Conservation (phyloP, 139 green algal genomes). For the Tetradesmus lagerheimii region DNA sequence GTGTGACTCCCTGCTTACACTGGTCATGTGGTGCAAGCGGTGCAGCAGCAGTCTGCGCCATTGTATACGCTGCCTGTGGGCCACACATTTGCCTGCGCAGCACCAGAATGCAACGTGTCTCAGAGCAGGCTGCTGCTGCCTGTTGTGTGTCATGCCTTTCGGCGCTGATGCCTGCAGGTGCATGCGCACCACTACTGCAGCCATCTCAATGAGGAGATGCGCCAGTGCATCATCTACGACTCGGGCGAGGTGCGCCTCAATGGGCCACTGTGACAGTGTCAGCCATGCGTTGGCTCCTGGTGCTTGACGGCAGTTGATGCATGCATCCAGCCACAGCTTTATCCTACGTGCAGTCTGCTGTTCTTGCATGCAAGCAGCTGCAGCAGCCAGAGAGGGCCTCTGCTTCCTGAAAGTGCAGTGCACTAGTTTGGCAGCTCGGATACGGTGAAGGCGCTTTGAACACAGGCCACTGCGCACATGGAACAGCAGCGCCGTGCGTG, state of each 20-base stretch:
- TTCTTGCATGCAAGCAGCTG: neutral
- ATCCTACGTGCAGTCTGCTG: too few species aligned
- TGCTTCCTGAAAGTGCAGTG: too few species aligned
- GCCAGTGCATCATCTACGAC: constrained; percentile 83
- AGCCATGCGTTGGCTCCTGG: too few species aligned
- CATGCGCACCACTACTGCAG: constrained; percentile 82
- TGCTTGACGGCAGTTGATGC: too few species aligned
- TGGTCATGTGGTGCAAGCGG: neutral
- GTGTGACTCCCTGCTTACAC: neutral
- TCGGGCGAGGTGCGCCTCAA: neutral
- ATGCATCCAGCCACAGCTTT: too few species aligned
- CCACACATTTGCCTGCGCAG: neutral
- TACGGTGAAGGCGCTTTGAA: too few species aligned
- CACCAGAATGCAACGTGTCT: neutral
- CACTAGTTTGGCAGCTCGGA: too few species aligned
- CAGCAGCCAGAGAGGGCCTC: too few species aligned
- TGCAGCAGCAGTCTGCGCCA: neutral
- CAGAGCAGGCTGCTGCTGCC: neutral
- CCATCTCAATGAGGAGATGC: constrained; percentile 74
- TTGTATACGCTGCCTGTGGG: neutral
- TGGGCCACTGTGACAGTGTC: too few species aligned
- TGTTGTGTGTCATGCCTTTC: neutral
- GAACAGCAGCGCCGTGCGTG: too few species aligned
- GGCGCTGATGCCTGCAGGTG: constrained; percentile 57
- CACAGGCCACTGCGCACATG: too few species aligned